Conservation (phyloP, 2,329 filamentous ascomycete genomes). For the Trichoderma polysporum region DNA sequence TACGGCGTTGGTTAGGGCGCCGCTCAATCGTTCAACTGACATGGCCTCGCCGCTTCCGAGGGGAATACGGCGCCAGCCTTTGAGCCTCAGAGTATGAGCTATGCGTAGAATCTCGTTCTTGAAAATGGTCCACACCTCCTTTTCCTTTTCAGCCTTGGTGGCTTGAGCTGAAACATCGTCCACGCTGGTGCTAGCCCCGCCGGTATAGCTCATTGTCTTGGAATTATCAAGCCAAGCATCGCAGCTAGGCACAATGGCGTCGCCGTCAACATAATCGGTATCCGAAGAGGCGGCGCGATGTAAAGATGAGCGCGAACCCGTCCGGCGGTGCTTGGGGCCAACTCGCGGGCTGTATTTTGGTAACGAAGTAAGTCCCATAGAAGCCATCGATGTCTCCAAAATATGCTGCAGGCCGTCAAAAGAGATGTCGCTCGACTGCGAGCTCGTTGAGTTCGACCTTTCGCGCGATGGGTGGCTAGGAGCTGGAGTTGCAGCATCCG, state of each 20-base stretch:
- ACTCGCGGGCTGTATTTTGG: conserved; percentile 45
- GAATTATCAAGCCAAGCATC: conserved; percentile 86
- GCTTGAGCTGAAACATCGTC: conserved; percentile 41
- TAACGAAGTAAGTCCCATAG: conserved; percentile 49
- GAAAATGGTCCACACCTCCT: conserved; percentile 78
- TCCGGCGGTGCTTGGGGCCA: conserved; percentile 43
- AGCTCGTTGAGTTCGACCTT: conserved; percentile 58
- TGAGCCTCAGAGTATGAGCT: conserved; percentile 82
- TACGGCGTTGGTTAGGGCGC: conserved; percentile 92
- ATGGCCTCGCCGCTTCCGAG: conserved; percentile 68
- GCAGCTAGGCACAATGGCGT: conserved; percentile 78
- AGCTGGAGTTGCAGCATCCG: background rate
- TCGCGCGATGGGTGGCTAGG: conserved; percentile 25
- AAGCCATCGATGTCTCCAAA: conserved; percentile 63
- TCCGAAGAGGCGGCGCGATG: conserved; percentile 67
- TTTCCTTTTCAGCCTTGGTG: conserved; percentile 61
- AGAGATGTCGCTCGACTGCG: conserved; percentile 68
- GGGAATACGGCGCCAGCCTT: conserved; percentile 85
- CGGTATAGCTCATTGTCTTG: conserved; percentile 77
- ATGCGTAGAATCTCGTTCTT: conserved; percentile 90
- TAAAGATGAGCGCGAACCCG: conserved; percentile 37
- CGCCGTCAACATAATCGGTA: conserved; percentile 80
- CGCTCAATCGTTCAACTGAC: conserved; percentile 75
- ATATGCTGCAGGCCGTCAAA: conserved; percentile 82
- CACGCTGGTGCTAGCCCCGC: conserved; percentile 42